Percentiles rank a stretch among this genome's conserved stretches.
Evolutionary conservation across 129 eudicot species (phyloP).

Genomic region (Lactuca sativa): DNA sequence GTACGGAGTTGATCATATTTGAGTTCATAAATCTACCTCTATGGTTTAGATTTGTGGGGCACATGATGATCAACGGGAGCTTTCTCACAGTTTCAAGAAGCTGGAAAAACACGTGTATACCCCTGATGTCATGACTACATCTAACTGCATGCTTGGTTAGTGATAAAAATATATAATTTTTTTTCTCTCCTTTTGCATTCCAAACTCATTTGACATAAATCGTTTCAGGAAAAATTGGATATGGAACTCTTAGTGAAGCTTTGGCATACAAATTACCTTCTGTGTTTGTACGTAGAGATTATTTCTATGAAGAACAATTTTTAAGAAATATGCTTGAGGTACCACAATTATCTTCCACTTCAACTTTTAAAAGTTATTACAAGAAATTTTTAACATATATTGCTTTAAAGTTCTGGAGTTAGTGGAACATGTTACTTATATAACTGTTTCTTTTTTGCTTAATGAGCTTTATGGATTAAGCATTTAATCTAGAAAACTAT

Average conservation of each 20-base stretch:
- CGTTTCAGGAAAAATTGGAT: constrained; percentile 60
- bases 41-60: too few species aligned
- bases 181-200: not conserved
- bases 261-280: constrained; percentile 88
- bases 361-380: too few species aligned
- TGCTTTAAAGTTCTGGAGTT: too few species aligned
- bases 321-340: constrained; percentile 99
- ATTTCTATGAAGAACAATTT: constrained; percentile 95
- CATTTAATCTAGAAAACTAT: too few species aligned
- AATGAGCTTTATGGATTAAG: too few species aligned
- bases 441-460: too few species aligned
- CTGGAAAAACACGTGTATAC: constrained; percentile 86
- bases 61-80: too few species aligned
- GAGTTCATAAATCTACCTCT: too few species aligned
- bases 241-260: constrained; percentile 97
- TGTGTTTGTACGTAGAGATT: constrained; percentile 94
- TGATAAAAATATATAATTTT: constrained; percentile 12
- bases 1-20: too few species aligned
- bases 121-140: constrained; percentile 94
- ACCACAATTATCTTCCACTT: not conserved
- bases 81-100: constrained; percentile 51
- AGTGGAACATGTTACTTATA: too few species aligned
- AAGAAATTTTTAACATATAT: not conserved
- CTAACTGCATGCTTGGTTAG: constrained; percentile 99
- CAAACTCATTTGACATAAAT: constrained; percentile 15